Evolutionary conservation across 23 red algal genomes (phyloP).

Genomic region (Gracilaria caudata): DNA sequence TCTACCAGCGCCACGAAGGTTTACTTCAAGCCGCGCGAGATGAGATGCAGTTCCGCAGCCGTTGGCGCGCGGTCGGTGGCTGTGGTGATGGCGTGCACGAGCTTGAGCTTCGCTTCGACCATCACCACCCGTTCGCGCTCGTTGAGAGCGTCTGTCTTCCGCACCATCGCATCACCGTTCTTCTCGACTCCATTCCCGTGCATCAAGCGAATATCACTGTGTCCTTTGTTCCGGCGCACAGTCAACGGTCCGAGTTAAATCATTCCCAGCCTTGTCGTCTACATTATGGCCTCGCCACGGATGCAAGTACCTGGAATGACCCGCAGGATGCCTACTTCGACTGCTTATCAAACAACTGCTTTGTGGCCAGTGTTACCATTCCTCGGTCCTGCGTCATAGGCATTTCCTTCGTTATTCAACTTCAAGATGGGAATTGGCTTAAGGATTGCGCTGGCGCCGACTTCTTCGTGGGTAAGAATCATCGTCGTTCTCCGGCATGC

Average conservation of each 20-base stretch:
- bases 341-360: neutral
- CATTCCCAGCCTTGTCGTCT: neutral
- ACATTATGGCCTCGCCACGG: neutral
- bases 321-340: conserved; percentile 24
- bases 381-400: neutral
- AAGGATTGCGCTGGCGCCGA: conserved; percentile 19
- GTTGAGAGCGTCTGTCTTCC: conserved; percentile 17
- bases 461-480: conserved; percentile 54
- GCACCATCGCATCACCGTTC: neutral
- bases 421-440: conserved; percentile 27
- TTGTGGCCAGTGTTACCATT: neutral
- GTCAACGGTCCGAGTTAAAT: neutral
- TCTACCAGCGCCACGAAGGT: too few relatives aligned
- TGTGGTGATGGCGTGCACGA: neutral
- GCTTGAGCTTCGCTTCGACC: neutral
- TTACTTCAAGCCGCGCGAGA: too few relatives aligned
- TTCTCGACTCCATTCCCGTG: conserved; percentile 28
- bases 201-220: neutral
- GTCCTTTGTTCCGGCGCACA: neutral
- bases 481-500: conserved; percentile 5
- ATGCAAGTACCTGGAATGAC: neutral
- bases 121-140: neutral
- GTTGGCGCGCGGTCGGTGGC: neutral
- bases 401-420: conserved; percentile 68
- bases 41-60: neutral